Evolutionary conservation across 495 filamentous ascomycete genomes (phyloP).

Genomic region (Aspergillus mulundensis): DNA sequence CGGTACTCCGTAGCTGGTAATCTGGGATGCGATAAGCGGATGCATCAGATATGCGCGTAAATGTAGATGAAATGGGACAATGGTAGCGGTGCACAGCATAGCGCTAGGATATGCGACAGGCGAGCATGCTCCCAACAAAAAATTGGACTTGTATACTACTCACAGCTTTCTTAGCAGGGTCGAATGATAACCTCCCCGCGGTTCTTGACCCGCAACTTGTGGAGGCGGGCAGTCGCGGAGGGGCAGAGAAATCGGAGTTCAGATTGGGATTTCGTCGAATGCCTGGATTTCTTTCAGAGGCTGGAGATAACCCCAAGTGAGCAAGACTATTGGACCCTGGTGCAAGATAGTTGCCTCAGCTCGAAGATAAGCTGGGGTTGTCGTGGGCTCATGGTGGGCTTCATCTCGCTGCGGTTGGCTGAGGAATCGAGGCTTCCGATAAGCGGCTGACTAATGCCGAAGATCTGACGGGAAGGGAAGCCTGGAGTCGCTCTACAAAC

Average conservation of each 20-base stretch:
- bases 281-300: neutral
- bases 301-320: neutral
- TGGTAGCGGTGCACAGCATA: neutral
- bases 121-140: neutral
- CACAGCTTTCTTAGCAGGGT: conserved; percentile 8
- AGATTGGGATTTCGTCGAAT: neutral
- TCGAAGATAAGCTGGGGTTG: neutral
- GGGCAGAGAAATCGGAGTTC: conserved; percentile 2
- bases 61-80: neutral
- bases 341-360: conserved; percentile 1
- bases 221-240: conserved; percentile 16
- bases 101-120: neutral
- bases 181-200: conserved; percentile 14
- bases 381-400: too few relatives aligned
- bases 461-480: too few relatives aligned
- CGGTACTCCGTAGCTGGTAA: neutral
- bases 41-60: conserved; percentile 12
- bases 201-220: conserved; percentile 17
- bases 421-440: too few relatives aligned
- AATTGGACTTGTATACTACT: neutral
- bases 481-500: too few relatives aligned
- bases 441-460: too few relatives aligned
- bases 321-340: neutral
- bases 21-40: conserved; percentile 8
- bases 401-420: too few relatives aligned